A percentile compares a stretch with the other conserved stretches of the same genome.
phyloP scores from a whole-genome alignment of 1,139 yeast species.

The Hansenula sp. region DNA sequence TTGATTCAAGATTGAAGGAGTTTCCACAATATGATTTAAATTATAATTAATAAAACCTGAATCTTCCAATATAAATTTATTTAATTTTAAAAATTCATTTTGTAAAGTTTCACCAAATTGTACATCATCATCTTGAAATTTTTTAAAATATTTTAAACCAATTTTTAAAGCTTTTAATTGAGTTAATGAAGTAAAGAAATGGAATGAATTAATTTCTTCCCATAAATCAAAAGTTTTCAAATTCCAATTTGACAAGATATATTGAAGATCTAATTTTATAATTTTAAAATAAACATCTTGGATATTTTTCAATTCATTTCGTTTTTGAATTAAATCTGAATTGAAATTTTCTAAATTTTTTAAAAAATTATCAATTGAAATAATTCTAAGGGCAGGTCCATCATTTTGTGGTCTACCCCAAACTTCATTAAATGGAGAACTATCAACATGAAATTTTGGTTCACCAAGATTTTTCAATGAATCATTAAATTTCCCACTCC shows the following conservation, averaged over 20 bases:
- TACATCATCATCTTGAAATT: constrained; percentile 30
- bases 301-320: constrained; percentile 16
- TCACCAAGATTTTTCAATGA: constrained; percentile 71
- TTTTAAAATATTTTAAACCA: constrained; percentile 46
- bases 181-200: constrained; percentile 73
- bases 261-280: constrained; percentile 68
- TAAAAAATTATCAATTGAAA: constrained; percentile 59
- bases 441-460: constrained; percentile 75
- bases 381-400: constrained; percentile 83
- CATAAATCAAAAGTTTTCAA: constrained; percentile 76
- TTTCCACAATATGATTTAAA: constrained; percentile 60
- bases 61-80: constrained; percentile 28
- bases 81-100: constrained; percentile 14
- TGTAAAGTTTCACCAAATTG: constrained; percentile 11
- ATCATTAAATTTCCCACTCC: constrained; percentile 54
- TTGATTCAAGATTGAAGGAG: constrained; percentile 46
- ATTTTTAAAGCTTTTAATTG: constrained; percentile 66
- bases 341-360: constrained; percentile 34
- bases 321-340: constrained; percentile 17
- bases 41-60: constrained; percentile 42
- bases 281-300: constrained; percentile 43
- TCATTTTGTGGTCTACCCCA: constrained; percentile 99
- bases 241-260: constrained; percentile 61
- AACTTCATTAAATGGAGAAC: constrained; percentile 49
- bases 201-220: constrained; percentile 80